A percentile compares a stretch with the other conserved stretches of the same genome.
Evolutionary conservation across 345 rosid genomes (phyloP).

Genomic region (Populus simonii): DNA sequence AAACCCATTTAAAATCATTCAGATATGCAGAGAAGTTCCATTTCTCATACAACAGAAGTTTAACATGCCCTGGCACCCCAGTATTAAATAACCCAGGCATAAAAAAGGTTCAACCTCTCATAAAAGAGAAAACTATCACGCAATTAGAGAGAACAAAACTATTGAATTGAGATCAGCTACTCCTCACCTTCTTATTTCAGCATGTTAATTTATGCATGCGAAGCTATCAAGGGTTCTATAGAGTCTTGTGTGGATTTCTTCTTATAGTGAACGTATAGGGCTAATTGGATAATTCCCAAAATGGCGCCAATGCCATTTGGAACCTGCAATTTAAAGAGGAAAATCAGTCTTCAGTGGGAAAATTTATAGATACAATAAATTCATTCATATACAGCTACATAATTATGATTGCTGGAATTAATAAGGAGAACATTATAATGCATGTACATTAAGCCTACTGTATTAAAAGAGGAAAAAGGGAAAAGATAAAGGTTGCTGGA

Average conservation of each 20-base stretch:
- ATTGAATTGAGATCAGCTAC: not conserved
- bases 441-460: not conserved
- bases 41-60: no score
- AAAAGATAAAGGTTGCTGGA: not conserved
- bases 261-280: conserved; percentile 57
- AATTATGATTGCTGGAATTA: not conserved
- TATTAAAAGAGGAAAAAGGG: not conserved
- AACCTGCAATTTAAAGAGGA: conserved; percentile 43
- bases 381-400: not conserved
- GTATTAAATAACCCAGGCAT: not conserved
- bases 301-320: conserved; percentile 83
- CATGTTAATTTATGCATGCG: conserved; percentile 30
- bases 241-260: conserved; percentile 30
- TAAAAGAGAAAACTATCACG: not conserved
- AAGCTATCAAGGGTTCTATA: conserved; percentile 55
- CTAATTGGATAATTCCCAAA: conserved; percentile 68
- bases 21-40: not conserved
- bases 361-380: not conserved
- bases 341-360: not conserved
- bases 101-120: not conserved
- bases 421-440: not conserved
- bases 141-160: not conserved
- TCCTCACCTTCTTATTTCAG: not conserved
- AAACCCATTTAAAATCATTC: not conserved
- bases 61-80: not conserved